A percentile compares a stretch with the other conserved stretches of the same genome.
These are phyloP conservation scores for Sicyos edulis DNA, from an alignment of 306 rosid species.

Conservation along the genomic window DNA sequence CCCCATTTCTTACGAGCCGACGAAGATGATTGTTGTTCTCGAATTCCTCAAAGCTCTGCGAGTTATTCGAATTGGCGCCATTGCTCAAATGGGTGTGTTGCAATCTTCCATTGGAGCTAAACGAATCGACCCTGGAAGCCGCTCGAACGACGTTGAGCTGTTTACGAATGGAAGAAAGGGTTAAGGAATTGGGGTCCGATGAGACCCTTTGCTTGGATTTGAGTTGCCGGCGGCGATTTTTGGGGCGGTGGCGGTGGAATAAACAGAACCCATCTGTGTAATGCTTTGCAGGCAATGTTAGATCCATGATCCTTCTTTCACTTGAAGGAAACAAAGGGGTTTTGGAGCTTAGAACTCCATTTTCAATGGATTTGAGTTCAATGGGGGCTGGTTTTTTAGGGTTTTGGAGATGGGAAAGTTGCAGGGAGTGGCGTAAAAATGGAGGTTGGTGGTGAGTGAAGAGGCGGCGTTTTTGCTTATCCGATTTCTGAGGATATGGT, in stretches of 20 bases:
- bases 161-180: slow-evolving; percentile 21
- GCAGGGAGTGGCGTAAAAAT: background rate
- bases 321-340: slow-evolving; percentile 16
- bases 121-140: slow-evolving; percentile 38
- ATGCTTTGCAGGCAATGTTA: slow-evolving; percentile 32
- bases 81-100: slow-evolving; percentile 33
- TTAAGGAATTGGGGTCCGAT: slow-evolving; percentile 10
- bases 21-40: slow-evolving; percentile 54
- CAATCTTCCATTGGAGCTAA: slow-evolving; percentile 45
- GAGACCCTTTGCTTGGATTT: slow-evolving; percentile 27
- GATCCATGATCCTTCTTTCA: slow-evolving; percentile 33
- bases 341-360: slow-evolving; percentile 20
- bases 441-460: background rate
- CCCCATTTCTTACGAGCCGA: slow-evolving; percentile 53
- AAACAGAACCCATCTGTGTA: slow-evolving; percentile 41
- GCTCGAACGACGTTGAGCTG: slow-evolving; percentile 33
- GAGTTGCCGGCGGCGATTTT: slow-evolving; percentile 24
- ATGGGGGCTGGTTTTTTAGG: background rate
- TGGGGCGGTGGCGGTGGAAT: slow-evolving; percentile 29
- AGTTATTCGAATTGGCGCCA: slow-evolving; percentile 27
- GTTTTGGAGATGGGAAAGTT: background rate
- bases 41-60: slow-evolving; percentile 42
- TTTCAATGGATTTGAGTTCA: background rate
- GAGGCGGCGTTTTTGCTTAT: slow-evolving; percentile 13
- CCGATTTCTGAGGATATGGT: background rate